These are phyloP conservation scores for Fusarium tanahbumbuense DNA, from an alignment of 2,329 filamentous ascomycete genomes.

Conservation along the genomic window DNA sequence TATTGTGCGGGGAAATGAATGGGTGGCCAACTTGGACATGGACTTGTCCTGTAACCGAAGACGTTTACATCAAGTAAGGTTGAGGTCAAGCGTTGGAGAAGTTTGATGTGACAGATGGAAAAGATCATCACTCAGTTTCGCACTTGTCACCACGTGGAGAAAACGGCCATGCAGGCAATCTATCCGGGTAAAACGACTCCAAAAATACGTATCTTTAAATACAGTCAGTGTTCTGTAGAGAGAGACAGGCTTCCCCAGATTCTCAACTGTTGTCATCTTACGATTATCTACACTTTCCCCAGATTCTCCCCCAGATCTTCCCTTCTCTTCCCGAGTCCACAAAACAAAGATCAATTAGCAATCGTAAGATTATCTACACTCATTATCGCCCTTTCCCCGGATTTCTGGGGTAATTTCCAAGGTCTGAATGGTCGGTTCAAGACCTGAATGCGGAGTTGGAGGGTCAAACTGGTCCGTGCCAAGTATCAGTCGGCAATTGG, in stretches of 20 bases:
- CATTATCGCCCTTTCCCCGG: conserved; percentile 24
- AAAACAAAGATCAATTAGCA: conserved; percentile 28
- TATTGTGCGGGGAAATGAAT: neutral
- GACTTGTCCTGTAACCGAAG: neutral
- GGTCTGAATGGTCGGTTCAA: conserved; percentile 17
- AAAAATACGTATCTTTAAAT: neutral
- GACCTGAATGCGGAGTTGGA: conserved; percentile 20
- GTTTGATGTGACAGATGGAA: neutral
- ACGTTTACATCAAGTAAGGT: neutral
- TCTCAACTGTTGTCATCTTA: conserved; percentile 14
- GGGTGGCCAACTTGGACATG: neutral
- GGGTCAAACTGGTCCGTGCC: conserved; percentile 37
- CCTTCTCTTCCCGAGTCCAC: conserved; percentile 17
- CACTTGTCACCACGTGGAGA: neutral
- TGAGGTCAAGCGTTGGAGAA: neutral
- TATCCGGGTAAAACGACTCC: conserved; percentile 4
- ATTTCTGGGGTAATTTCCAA: conserved; percentile 29
- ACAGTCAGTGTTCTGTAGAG: no score
- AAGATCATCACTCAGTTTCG: neutral
- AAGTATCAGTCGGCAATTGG: conserved; percentile 42
- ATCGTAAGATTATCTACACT: conserved; percentile 22
- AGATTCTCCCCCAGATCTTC: conserved; percentile 14
- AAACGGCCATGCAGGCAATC: neutral
- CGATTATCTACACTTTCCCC: conserved; percentile 1
- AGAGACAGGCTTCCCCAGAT: conserved; percentile 35